These are phyloP conservation scores for Chaetothyriales sp. DNA, from an alignment of 2,329 filamentous ascomycete species.

Conservation along the genomic window DNA sequence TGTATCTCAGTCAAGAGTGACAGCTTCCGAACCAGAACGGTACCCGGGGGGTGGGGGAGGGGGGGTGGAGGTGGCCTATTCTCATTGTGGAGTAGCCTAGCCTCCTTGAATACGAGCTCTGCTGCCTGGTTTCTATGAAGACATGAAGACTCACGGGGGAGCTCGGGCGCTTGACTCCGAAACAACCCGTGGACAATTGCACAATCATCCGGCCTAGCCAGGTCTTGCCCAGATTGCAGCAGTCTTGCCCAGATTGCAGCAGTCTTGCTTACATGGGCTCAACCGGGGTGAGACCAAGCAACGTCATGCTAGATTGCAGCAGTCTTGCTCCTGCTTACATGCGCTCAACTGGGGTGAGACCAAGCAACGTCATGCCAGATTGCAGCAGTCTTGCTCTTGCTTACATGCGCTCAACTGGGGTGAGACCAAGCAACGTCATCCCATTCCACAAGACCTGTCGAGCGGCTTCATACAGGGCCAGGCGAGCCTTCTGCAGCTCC, in stretches of 20 bases:
- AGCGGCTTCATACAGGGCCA: conserved; percentile 49
- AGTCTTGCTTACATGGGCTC: conserved; percentile 34
- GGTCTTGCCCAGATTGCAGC: conserved; percentile 23
- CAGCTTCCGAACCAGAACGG: too few relatives aligned
- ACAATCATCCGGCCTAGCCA: too few relatives aligned
- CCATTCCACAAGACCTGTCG: conserved; percentile 53
- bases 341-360: conserved; percentile 51
- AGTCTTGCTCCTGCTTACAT: conserved; percentile 16
- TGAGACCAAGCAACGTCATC: conserved; percentile 51
- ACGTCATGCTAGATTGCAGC: conserved; percentile 52
- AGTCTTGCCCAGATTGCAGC: conserved; percentile 24
- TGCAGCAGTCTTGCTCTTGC: too few relatives aligned
- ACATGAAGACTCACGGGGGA: too few relatives aligned
- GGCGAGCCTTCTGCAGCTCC: conserved; percentile 44
- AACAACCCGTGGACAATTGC: too few relatives aligned
- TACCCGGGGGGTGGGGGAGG: too few relatives aligned
- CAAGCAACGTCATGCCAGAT: conserved; percentile 52
- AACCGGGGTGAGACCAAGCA: conserved; percentile 53
- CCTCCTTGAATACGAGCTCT: too few relatives aligned
- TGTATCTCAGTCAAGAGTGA: too few relatives aligned
- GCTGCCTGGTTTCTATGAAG: too few relatives aligned
- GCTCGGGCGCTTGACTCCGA: too few relatives aligned
- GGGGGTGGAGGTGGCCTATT: too few relatives aligned
- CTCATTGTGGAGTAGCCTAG: too few relatives aligned
- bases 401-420: conserved; percentile 45